These are phyloP conservation scores for Pochonia chlamydosporia DNA, from an alignment of 2,329 filamentous ascomycete genomes.

Conservation along the genomic window DNA sequence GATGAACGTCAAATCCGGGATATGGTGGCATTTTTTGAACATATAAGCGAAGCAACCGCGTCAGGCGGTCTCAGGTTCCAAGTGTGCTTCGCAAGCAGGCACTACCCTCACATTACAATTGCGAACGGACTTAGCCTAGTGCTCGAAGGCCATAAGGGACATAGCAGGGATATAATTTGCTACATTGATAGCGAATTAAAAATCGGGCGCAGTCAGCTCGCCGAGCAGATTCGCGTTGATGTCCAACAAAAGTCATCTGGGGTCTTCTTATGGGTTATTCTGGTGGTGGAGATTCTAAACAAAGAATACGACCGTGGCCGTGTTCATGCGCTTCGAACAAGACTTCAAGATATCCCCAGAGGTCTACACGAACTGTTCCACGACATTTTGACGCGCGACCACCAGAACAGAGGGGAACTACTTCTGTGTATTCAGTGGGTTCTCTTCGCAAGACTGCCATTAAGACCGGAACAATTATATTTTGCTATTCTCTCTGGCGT, in stretches of 20 bases:
- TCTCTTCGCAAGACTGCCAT: constrained; percentile 38
- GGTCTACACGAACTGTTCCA: constrained; percentile 43
- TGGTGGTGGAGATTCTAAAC: constrained; percentile 5
- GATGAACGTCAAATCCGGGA: constrained; percentile 30
- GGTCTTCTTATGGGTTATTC: constrained; percentile 9
- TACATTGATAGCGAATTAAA: constrained; percentile 20
- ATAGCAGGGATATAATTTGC: constrained; percentile 17
- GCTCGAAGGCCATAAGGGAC: constrained; percentile 18
- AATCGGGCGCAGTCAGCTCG: constrained; percentile 20
- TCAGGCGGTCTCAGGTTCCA: constrained; percentile 16
- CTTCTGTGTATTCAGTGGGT: constrained; percentile 45
- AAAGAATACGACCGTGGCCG: constrained; percentile 13
- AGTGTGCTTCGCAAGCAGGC: constrained; percentile 37
- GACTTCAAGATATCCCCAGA: constrained; percentile 28
- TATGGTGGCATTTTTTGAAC: constrained; percentile 37
- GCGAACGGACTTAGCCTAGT: constrained; percentile 17
- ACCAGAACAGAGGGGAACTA: constrained; percentile 31
- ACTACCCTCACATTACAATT: constrained; percentile 35
- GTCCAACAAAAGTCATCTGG: constrained; percentile 2
- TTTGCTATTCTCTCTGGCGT: constrained; percentile 11
- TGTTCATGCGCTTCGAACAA: constrained; percentile 13
- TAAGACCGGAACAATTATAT: constrained; percentile 39
- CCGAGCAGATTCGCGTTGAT: constrained; percentile 7
- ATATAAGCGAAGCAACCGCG: constrained; percentile 22
- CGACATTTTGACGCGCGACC: constrained; percentile 43